A percentile compares a stretch with the other conserved stretches of the same genome.
These are phyloP conservation scores for Trichoderma hamatum DNA, from an alignment of 2,329 filamentous ascomycete genomes.

Conservation along the genomic window DNA sequence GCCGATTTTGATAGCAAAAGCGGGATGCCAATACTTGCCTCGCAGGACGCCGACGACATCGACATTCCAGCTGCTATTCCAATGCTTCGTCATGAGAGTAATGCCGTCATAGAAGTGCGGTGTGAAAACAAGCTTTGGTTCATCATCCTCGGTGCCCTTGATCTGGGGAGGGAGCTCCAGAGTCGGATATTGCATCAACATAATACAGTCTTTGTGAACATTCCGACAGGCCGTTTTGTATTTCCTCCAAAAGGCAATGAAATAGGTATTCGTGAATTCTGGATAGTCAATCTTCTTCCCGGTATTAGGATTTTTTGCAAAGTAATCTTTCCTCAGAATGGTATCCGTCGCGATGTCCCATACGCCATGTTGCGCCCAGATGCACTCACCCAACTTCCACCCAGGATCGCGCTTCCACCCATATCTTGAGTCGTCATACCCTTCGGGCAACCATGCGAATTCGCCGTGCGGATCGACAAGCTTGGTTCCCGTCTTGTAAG, in stretches of 20 bases:
- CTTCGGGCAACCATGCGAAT: slow-evolving; percentile 78
- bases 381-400: slow-evolving; percentile 91
- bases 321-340: slow-evolving; percentile 84
- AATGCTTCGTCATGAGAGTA: slow-evolving; percentile 96
- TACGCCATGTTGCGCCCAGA: slow-evolving; percentile 96
- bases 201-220: slow-evolving; percentile 77
- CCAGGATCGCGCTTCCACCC: slow-evolving; percentile 84
- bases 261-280: slow-evolving; percentile 88
- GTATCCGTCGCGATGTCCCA: slow-evolving; percentile 84
- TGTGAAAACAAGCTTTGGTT: slow-evolving; percentile 86
- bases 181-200: slow-evolving; percentile 90
- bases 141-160: slow-evolving; percentile 86
- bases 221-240: slow-evolving; percentile 75
- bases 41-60: slow-evolving; percentile 91
- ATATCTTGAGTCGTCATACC: slow-evolving; percentile 84
- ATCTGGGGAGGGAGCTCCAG: slow-evolving; percentile 88
- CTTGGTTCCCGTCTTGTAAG: slow-evolving; percentile 81
- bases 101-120: slow-evolving; percentile 97
- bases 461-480: slow-evolving; percentile 88
- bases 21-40: slow-evolving; percentile 83
- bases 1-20: slow-evolving; percentile 89
- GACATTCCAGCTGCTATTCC: slow-evolving; percentile 97
- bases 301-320: slow-evolving; percentile 74
- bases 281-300: slow-evolving; percentile 77
- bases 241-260: slow-evolving; percentile 79